Evolutionary conservation across 2,329 filamentous ascomycete species (phyloP).

Genomic region (Ilyonectria robusta): DNA sequence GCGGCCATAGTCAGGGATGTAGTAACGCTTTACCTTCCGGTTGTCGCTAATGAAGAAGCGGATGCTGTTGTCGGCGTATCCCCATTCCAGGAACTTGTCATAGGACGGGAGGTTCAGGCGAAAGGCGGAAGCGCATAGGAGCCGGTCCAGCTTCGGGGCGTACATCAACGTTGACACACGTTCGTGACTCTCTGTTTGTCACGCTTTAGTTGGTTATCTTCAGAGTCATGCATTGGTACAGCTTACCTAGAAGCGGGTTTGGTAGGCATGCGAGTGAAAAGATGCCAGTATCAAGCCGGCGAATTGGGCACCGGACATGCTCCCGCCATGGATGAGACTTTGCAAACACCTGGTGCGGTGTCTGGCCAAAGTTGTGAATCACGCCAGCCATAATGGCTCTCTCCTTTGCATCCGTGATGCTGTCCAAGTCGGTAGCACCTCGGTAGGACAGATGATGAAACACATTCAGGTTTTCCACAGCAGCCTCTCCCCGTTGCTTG

Average conservation of each 20-base stretch:
- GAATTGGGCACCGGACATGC: slow-evolving; percentile 72
- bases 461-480: slow-evolving; percentile 91
- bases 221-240: background rate
- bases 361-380: slow-evolving; percentile 99
- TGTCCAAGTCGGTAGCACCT: slow-evolving; percentile 92
- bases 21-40: slow-evolving; percentile 70
- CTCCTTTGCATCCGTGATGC: slow-evolving; percentile 90
- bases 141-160: slow-evolving; percentile 82
- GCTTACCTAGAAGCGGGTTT: slow-evolving; percentile 78
- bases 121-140: slow-evolving; percentile 88
- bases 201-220: background rate
- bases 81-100: slow-evolving; percentile 96
- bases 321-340: slow-evolving; percentile 85
- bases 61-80: slow-evolving; percentile 92
- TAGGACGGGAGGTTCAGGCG: slow-evolving; percentile 91
- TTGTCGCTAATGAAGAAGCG: slow-evolving; percentile 91
- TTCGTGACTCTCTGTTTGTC: slow-evolving; percentile 74
- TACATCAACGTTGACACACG: slow-evolving; percentile 85
- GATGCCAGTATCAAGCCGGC: slow-evolving; percentile 83
- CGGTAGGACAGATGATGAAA: slow-evolving; percentile 97
- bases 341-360: slow-evolving; percentile 93
- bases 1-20: slow-evolving; percentile 15
- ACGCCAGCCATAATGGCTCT: slow-evolving; percentile 91
- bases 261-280: slow-evolving; percentile 84
- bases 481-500: slow-evolving; percentile 94